Conservation (phyloP, 352 stramenopile species). For the Pythium sp. region DNA sequence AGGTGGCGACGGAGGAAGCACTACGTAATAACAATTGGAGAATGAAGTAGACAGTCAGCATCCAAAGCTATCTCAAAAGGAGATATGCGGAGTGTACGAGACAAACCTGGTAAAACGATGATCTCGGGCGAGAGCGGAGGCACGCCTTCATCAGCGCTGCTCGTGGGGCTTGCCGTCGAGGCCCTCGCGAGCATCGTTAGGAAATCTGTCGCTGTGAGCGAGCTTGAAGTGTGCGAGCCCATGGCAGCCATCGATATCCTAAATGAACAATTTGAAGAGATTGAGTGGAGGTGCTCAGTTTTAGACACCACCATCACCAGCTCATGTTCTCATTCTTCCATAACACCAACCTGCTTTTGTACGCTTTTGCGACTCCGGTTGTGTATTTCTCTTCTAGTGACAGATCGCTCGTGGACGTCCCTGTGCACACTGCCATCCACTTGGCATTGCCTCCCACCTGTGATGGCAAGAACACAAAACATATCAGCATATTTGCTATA, state of each 20-base stretch:
- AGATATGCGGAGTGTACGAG: background rate
- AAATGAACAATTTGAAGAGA: conserved; percentile 19
- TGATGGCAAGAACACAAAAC: background rate
- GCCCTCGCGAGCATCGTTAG: conserved; percentile 27
- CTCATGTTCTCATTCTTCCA: background rate
- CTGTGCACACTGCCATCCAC: conserved; percentile 70
- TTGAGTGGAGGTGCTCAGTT: background rate
- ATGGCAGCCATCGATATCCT: conserved; percentile 26
- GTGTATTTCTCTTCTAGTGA: conserved; percentile 60
- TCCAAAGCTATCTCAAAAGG: background rate
- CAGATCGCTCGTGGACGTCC: conserved; percentile 40
- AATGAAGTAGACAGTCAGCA: conserved; percentile 1
- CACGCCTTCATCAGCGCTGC: conserved; percentile 4
- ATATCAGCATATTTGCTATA: background rate
- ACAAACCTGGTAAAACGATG: conserved; percentile 8
- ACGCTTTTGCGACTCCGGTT: conserved; percentile 56
- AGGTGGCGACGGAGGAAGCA: background rate
- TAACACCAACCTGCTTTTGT: conserved; percentile 38
- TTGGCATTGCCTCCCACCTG: conserved; percentile 74
- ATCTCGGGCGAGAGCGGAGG: conserved; percentile 1
- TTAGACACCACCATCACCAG: background rate
- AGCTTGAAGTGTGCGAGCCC: conserved; percentile 11
- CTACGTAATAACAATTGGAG: background rate
- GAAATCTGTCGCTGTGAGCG: conserved; percentile 56
- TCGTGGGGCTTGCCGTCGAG: conserved; percentile 2